Percentiles rank a stretch among this genome's conserved stretches.
phyloP scores from a whole-genome alignment of 2,329 filamentous ascomycete species.

The Colletotrichum tanaceti region DNA sequence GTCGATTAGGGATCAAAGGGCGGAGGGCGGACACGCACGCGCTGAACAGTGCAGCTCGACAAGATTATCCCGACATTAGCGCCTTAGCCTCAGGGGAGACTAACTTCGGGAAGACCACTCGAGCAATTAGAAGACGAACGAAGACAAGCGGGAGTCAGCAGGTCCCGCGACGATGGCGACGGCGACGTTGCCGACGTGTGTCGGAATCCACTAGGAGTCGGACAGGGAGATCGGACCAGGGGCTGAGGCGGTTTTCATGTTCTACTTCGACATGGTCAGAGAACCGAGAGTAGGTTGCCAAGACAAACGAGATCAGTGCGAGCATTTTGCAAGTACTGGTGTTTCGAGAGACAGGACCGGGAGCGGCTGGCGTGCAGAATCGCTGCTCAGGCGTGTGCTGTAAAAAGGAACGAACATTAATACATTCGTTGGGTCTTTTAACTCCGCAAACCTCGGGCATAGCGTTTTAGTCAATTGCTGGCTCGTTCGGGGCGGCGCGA shows the following conservation, averaged over 20 bases:
- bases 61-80: neutral
- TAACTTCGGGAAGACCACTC: neutral
- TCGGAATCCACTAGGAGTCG: neutral
- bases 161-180: neutral
- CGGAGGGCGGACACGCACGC: neutral
- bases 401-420: no score
- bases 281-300: neutral
- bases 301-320: slow-evolving; percentile 14
- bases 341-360: slow-evolving; percentile 7
- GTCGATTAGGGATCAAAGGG: neutral
- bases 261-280: neutral
- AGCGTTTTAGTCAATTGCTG: neutral
- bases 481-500: neutral
- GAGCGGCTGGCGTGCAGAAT: slow-evolving; percentile 13
- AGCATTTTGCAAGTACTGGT: neutral
- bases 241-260: neutral
- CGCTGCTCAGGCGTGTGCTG: neutral
- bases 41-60: slow-evolving; percentile 16
- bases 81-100: neutral
- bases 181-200: neutral
- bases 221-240: slow-evolving; percentile 1
- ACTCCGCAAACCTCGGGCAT: slow-evolving; percentile 8
- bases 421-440: neutral
- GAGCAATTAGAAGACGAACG: neutral
- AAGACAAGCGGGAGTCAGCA: neutral